Conservation (phyloP, 345 rosid genomes). For the Pugionium dolabratum region DNA sequence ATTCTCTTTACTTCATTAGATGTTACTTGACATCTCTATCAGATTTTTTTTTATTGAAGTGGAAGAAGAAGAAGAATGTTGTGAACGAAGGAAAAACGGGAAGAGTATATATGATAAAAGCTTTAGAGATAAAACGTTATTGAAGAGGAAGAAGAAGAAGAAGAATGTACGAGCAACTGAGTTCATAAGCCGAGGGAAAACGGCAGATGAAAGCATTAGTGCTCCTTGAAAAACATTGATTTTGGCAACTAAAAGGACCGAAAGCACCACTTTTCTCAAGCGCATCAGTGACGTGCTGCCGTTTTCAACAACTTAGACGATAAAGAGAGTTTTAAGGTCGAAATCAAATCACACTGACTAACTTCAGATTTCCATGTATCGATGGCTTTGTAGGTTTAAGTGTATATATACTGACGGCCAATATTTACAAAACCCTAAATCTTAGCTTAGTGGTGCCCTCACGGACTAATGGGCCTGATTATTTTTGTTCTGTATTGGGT, state of each 20-base stretch:
- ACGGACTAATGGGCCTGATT: too few relatives aligned
- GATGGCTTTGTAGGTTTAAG: not conserved
- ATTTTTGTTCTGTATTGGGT: too few relatives aligned
- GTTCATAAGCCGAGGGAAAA: slow-evolving; percentile 35
- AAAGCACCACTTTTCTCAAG: slow-evolving; percentile 42
- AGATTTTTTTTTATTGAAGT: too few relatives aligned
- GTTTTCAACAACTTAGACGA: not conserved
- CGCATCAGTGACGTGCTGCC: slow-evolving; percentile 44
- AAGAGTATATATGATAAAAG: too few relatives aligned
- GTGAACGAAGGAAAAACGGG: too few relatives aligned
- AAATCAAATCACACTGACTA: not conserved
- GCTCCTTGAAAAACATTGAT: slow-evolving; percentile 27
- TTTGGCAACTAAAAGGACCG: slow-evolving; percentile 45
- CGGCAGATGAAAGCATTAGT: slow-evolving; percentile 40
- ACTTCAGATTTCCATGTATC: not conserved
- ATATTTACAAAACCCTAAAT: too few relatives aligned
- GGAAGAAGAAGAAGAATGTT: too few relatives aligned
- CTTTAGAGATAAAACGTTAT: too few relatives aligned
- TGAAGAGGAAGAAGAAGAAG: not conserved
- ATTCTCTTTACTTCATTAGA: too few relatives aligned
- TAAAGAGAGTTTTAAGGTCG: not conserved
- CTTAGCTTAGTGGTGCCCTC: too few relatives aligned
- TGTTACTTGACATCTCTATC: too few relatives aligned
- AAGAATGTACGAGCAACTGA: slow-evolving; percentile 33
- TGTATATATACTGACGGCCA: too few relatives aligned